These are phyloP conservation scores for Furcasterigmium sp. DNA, from an alignment of 2,329 filamentous ascomycete genomes.

Conservation along the genomic window DNA sequence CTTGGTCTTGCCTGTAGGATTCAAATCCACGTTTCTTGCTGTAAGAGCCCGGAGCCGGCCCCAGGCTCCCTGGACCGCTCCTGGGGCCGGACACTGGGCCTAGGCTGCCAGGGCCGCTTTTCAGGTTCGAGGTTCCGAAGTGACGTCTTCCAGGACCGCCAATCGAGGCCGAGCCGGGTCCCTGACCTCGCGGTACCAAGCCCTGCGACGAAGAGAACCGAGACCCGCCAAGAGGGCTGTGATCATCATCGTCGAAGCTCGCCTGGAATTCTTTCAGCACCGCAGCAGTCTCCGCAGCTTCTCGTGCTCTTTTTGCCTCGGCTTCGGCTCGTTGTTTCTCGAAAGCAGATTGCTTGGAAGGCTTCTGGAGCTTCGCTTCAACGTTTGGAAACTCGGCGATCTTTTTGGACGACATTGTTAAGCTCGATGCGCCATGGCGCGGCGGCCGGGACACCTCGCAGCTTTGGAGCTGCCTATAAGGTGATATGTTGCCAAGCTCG, in stretches of 20 bases:
- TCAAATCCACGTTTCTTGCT: slow-evolving; percentile 51
- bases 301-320: slow-evolving; percentile 79
- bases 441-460: background rate
- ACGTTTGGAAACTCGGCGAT: slow-evolving; percentile 62
- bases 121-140: slow-evolving; percentile 52
- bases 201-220: background rate
- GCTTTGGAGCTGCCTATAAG: too few relatives aligned
- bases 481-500: too few relatives aligned
- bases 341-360: slow-evolving; percentile 79
- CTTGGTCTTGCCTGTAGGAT: slow-evolving; percentile 29
- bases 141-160: slow-evolving; percentile 49
- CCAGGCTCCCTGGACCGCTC: slow-evolving; percentile 59
- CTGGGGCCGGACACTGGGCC: slow-evolving; percentile 48
- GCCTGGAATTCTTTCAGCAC: slow-evolving; percentile 86
- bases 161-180: slow-evolving; percentile 15
- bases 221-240: slow-evolving; percentile 25
- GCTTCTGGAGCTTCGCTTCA: slow-evolving; percentile 71
- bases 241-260: slow-evolving; percentile 61
- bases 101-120: slow-evolving; percentile 59
- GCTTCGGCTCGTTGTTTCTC: slow-evolving; percentile 85
- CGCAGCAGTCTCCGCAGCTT: slow-evolving; percentile 81
- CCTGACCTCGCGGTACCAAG: background rate
- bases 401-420: slow-evolving; percentile 43
- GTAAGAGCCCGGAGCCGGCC: slow-evolving; percentile 43
- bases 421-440: background rate